Percentiles rank a stretch among this genome's conserved stretches.
Conservation (phyloP, 768 basidiomycete species). For the Cystobasidium tubakii region DNA sequence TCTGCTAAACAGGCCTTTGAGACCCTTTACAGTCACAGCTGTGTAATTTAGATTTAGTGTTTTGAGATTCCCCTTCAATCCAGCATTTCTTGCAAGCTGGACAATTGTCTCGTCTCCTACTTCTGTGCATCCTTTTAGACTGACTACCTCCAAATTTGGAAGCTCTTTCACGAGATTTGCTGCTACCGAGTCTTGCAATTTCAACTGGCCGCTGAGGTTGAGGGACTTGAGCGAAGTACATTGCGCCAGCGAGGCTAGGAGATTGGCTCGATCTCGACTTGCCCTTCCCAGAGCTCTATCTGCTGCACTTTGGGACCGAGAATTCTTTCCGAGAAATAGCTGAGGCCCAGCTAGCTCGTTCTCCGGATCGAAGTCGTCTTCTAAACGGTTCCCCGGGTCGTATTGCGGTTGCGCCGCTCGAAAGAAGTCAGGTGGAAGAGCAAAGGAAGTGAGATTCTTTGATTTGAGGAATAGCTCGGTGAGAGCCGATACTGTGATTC, state of each 20-base stretch:
- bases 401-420: slow-evolving; percentile 30
- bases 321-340: background rate
- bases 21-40: slow-evolving; percentile 40
- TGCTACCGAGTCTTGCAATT: slow-evolving; percentile 34
- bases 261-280: slow-evolving; percentile 28
- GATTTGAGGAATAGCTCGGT: slow-evolving; percentile 6
- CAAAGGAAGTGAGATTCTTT: slow-evolving; percentile 13
- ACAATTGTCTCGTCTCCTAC: slow-evolving; percentile 42
- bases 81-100: slow-evolving; percentile 36
- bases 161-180: slow-evolving; percentile 39
- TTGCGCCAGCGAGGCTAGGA: slow-evolving; percentile 37
- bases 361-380: slow-evolving; percentile 25
- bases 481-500: slow-evolving; percentile 18
- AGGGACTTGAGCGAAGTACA: slow-evolving; percentile 40
- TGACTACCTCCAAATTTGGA: slow-evolving; percentile 36
- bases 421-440: slow-evolving; percentile 18
- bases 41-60: slow-evolving; percentile 41
- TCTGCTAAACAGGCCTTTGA: slow-evolving; percentile 36
- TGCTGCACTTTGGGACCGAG: background rate
- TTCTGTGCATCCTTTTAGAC: slow-evolving; percentile 40
- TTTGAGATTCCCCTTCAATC: slow-evolving; percentile 6
- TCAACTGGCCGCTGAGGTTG: slow-evolving; percentile 32
- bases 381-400: slow-evolving; percentile 10
- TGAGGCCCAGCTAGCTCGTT: slow-evolving; percentile 18
- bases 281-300: slow-evolving; percentile 15